Evolutionary conservation across 805 yeast genomes (phyloP).

Genomic region (Suhomyces pyralidae): DNA sequence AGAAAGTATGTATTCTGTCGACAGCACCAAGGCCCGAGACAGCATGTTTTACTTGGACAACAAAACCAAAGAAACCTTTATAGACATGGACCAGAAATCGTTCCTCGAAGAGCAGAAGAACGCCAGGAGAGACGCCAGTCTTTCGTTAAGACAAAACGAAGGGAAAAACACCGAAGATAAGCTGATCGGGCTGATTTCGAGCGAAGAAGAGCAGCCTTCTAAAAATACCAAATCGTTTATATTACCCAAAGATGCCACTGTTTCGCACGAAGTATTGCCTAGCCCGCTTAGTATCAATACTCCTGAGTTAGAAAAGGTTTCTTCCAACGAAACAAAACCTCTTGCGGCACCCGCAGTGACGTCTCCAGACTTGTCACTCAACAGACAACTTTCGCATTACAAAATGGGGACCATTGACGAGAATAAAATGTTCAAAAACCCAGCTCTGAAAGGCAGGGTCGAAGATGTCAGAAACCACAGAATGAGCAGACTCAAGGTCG

Average conservation of each 20-base stretch:
- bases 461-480: background rate
- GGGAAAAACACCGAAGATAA: background rate
- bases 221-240: background rate
- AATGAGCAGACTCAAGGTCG: background rate
- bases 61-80: slow-evolving; percentile 11
- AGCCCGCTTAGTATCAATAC: background rate
- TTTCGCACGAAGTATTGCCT: background rate
- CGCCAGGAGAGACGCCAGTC: slow-evolving; percentile 1
- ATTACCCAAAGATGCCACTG: background rate
- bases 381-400: background rate
- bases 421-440: slow-evolving; percentile 2
- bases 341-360: background rate
- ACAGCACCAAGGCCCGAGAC: slow-evolving; percentile 12
- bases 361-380: background rate
- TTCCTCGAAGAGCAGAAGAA: slow-evolving; percentile 5
- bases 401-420: slow-evolving; percentile 1
- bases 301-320: background rate
- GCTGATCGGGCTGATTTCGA: background rate
- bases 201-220: background rate
- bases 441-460: background rate
- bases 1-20: slow-evolving; percentile 14
- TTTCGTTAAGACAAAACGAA: slow-evolving; percentile 1
- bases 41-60: slow-evolving; percentile 13
- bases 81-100: slow-evolving; percentile 9
- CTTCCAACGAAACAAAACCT: background rate